Percentiles rank a stretch among this genome's conserved stretches.
Evolutionary conservation across 768 basidiomycete genomes (phyloP).

Genomic region (Multifurca ochricompacta): DNA sequence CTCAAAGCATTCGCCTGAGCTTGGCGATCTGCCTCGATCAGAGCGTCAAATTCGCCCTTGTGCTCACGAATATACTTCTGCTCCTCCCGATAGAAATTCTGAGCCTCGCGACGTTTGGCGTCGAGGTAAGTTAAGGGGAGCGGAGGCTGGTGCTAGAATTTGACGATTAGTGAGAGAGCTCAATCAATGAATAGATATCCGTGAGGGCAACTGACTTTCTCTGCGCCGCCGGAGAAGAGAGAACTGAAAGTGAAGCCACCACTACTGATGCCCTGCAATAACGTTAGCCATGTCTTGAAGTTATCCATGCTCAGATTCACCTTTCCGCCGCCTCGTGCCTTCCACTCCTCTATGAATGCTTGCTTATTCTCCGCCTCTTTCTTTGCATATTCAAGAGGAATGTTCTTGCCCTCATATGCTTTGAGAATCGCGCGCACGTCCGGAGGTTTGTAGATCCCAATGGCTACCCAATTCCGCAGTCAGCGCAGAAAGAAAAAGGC

Average conservation of each 20-base stretch:
- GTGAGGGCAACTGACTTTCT: conserved; percentile 26
- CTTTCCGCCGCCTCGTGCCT: conserved; percentile 30
- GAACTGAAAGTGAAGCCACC: conserved; percentile 39
- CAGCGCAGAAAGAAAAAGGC: neutral
- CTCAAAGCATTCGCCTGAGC: conserved; percentile 41
- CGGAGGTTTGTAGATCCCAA: conserved; percentile 80
- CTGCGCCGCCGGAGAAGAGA: conserved; percentile 32
- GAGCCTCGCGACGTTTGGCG: conserved; percentile 43
- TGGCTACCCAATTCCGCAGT: conserved; percentile 42
- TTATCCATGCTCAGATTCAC: neutral
- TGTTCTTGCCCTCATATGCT: conserved; percentile 81
- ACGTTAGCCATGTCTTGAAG: conserved; percentile 19
- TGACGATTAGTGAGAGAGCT: neutral
- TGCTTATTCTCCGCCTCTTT: conserved; percentile 79
- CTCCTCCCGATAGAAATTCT: conserved; percentile 44
- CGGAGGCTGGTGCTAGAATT: conserved; percentile 24
- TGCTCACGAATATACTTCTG: conserved; percentile 44
- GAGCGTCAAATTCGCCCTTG: conserved; percentile 42
- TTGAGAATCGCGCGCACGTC: conserved; percentile 86
- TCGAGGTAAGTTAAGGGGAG: conserved; percentile 46
- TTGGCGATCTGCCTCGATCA: conserved; percentile 46
- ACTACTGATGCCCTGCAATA: conserved; percentile 28
- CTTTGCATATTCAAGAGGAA: conserved; percentile 83
- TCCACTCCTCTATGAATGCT: conserved; percentile 76
- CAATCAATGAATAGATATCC: neutral